Conservation (phyloP, 140 eudicot genomes). For the Ambrosia hybrid region DNA sequence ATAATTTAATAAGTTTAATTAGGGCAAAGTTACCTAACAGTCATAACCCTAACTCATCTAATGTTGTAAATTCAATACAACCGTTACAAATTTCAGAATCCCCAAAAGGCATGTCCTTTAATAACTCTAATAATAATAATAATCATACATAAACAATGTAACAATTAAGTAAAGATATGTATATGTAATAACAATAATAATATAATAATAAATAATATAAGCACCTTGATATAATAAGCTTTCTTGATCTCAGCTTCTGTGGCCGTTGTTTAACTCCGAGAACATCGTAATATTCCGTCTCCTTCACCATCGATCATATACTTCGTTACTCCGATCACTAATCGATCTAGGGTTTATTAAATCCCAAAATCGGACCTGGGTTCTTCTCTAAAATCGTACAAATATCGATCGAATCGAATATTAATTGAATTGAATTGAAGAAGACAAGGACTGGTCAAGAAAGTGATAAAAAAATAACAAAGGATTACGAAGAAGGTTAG, state of each 20-base stretch:
- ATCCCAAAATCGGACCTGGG: not conserved
- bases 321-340: conserved; percentile 5
- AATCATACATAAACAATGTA: conserved; percentile 16
- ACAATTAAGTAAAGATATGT: not conserved
- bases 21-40: conserved; percentile 13
- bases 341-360: conserved; percentile 31
- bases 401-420: conserved; percentile 19
- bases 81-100: not conserved
- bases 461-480: conserved; percentile 6
- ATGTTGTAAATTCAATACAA: not conserved
- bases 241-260: conserved; percentile 90
- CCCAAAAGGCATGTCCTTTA: not conserved
- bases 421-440: not conserved
- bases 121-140: not conserved
- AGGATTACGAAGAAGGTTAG: not conserved
- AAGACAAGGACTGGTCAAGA: conserved; percentile 29
- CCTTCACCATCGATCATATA: conserved; percentile 75
- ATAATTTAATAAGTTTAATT: not conserved
- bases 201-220: too few relatives aligned
- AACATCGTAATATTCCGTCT: conserved; percentile 92
- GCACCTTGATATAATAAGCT: conserved; percentile 91
- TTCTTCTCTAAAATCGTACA: not conserved
- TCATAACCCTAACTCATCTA: not conserved
- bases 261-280: conserved; percentile 82
- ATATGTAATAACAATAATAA: too few relatives aligned